Base-by-base conservation (phyloP, 2,329 filamentous ascomycete species). In the Calonectria ilicicola region DNA sequence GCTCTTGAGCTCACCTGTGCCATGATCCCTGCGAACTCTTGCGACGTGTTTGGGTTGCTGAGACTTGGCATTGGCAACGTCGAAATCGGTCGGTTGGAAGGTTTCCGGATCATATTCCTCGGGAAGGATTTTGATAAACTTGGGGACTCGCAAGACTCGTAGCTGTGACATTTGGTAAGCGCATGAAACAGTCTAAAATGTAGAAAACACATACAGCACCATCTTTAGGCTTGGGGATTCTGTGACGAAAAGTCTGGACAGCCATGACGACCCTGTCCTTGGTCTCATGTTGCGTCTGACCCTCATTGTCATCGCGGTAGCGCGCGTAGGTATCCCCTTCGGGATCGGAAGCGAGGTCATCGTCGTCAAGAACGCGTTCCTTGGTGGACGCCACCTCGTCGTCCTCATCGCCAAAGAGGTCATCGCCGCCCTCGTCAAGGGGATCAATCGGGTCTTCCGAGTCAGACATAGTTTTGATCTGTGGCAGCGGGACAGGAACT, bases 81-180 rank as follows among this genome's bases (percentile, higher is more conserved):
- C 90, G 81, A 87, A 88, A 56, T 86, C 85, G 58, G 86, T 87
- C 6, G 93, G 90, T 78, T 92, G 88, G 84, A 93, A 96, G 3
- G 87, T 91, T 56, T 91, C 89, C 47, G 91, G 85, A 65, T 91
- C 87, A 86, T 93, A 96, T 73, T 91, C 88, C 72, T 90, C 89
- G 21, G 94, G 92, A 49, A 93, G 88, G 75, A 95, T 88, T 65
- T 90, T 90, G 78, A 96, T 85, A 84, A 96, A 96, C 26, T 90
- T 89, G 35, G 94, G 94, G 2, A 96, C 88, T 76, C 92, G 92
- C 78, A 95, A 83, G 6, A 93, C 87, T 82, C 93, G 93, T 62
- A 94, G 86, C 93, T 94, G 63, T 8, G 44, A 10, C 44, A 46
- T 17, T 26, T 14, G 19, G 38, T 74, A 32, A 75, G 72, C 47